Evolutionary conservation across 2,329 filamentous ascomycete genomes (phyloP), one percentile per base, ranked within the genome.

Genomic region (Pseudogymnoascus sp.): DNA sequence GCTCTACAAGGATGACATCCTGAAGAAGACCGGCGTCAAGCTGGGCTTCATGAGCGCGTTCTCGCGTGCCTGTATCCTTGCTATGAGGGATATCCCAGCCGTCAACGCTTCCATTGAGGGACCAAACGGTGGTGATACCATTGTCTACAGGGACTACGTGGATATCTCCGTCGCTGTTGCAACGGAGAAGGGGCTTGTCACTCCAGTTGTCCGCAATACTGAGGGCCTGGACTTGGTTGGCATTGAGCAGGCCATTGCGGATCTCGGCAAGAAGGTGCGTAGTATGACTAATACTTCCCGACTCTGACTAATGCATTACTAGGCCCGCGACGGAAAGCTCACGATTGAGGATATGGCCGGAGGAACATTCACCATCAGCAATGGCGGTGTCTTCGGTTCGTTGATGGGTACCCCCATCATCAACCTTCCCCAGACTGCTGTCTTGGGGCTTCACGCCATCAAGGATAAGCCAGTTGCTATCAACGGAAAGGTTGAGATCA

Each of bases 21-120:
- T 97, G 64, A 96, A 97, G 84, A 96, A 93, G 82, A 94, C 91
- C 8, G 93, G 92, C 50, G 89, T 97, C 64, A 99, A 97, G 82
- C 88, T 99, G 62, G 94, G 94, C n/a, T 99, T 97, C 81, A 97
- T 99, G 93, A 94, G 92, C 75, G 93, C 93, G 63, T 99, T 99
- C 78, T 90, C 93, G 3, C 90, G 89, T 67, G 94, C 94, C 59
- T 90, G 86, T 70, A 86, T 96, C 50, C 81, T 97, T 65, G 94
- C 94, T 64, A 96, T 97, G 90, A 90, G 89, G 72, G 92, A 97
- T 67, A 81, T 97, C n/a, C 94, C 92, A 11, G 88, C 88, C 1
- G 91, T 97, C 71, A 99, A 99, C 72, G 94, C 93, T 21, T 96
- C 92, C 38, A 99, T 99, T 69, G 94, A 99, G 75, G 94, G 94